These are phyloP conservation scores for Scorias spongiosa DNA, from an alignment of 2,329 filamentous ascomycete genomes.

Conservation along the genomic window DNA sequence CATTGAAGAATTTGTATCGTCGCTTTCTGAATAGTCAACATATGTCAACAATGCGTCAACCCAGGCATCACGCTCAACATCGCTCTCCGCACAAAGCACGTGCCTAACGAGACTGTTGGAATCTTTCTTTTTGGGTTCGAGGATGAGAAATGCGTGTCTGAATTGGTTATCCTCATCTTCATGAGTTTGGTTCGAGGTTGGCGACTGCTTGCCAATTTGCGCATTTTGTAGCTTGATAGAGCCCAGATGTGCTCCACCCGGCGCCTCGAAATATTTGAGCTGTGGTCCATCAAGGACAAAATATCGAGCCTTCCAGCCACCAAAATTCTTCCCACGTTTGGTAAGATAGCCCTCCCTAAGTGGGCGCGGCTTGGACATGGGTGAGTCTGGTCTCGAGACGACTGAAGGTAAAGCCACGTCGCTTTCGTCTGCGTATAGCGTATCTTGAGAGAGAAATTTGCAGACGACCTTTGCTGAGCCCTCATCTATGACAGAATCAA, in stretches of 20 bases:
- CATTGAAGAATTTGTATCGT: constrained; percentile 25
- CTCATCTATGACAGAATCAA: constrained; percentile 70
- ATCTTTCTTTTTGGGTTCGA: constrained; percentile 95
- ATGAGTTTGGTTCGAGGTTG: constrained; percentile 34
- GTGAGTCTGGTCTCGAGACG: constrained; percentile 20
- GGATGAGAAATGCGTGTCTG: constrained; percentile 83
- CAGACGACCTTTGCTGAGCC: constrained; percentile 67
- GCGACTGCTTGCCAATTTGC: constrained; percentile 85
- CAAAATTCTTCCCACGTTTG: constrained; percentile 96
- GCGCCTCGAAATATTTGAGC: constrained; percentile 82
- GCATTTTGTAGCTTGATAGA: constrained; percentile 84
- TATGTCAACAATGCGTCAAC: constrained; percentile 80
- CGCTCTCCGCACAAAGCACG: constrained; percentile 89
- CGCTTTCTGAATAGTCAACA: constrained; percentile 58
- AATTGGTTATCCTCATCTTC: constrained; percentile 88
- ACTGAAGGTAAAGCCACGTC: constrained; percentile 26
- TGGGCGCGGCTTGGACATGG: constrained; percentile 48
- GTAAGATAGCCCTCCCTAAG: constrained; percentile 83
- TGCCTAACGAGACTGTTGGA: constrained; percentile 77
- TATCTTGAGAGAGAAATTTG: constrained; percentile 62
- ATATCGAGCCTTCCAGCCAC: constrained; percentile 84
- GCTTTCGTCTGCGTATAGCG: constrained; percentile 39
- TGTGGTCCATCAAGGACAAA: constrained; percentile 55
- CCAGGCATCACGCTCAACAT: constrained; percentile 84
- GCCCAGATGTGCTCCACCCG: constrained; percentile 77